Percentiles rank a stretch among this genome's conserved stretches.
Evolutionary conservation across 1,284 basidiomycete species (phyloP).

Genomic region (Fomitiporia mediterranea): DNA sequence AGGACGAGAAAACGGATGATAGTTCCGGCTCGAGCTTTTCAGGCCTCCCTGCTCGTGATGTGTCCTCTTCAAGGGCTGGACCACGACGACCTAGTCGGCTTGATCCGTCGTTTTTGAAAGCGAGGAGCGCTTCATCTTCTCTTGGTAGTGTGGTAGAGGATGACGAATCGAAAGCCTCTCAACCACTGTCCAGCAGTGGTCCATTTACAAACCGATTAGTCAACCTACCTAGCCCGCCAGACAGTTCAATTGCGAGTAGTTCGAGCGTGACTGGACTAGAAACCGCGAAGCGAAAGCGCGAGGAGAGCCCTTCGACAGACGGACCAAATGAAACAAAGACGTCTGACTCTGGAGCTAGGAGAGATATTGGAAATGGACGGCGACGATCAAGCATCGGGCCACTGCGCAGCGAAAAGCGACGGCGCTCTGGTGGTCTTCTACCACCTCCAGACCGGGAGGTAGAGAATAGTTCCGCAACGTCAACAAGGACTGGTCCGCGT

Average conservation of each 20-base stretch:
- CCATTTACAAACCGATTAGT: constrained; percentile 62
- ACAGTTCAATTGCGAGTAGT: constrained; percentile 27
- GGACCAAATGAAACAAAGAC: constrained; percentile 42
- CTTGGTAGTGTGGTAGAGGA: constrained; percentile 66
- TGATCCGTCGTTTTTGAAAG: constrained; percentile 64
- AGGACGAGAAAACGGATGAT: constrained; percentile 79
- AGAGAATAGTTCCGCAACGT: constrained; percentile 1
- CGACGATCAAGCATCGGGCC: constrained; percentile 72
- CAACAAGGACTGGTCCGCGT: constrained; percentile 11
- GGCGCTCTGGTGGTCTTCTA: constrained; percentile 74
- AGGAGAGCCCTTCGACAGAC: constrained; percentile 45
- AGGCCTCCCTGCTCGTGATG: constrained; percentile 33
- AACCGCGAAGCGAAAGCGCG: constrained; percentile 35
- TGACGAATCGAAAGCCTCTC: constrained; percentile 46
- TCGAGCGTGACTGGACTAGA: constrained; percentile 26
- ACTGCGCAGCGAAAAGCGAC: constrained; percentile 59
- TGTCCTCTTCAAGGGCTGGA: constrained; percentile 23
- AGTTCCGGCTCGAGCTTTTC: constrained; percentile 52
- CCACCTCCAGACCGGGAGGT: constrained; percentile 37
- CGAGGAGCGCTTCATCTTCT: constrained; percentile 41
- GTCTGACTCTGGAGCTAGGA: constrained; percentile 32
- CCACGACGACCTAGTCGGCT: constrained; percentile 54
- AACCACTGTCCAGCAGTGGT: constrained; percentile 33
- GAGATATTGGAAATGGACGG: constrained; percentile 30
- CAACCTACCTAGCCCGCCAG: constrained; percentile 36